These are phyloP conservation scores for Neonothopanus nambi DNA, from an alignment of 1,284 basidiomycete genomes.

Conservation along the genomic window DNA sequence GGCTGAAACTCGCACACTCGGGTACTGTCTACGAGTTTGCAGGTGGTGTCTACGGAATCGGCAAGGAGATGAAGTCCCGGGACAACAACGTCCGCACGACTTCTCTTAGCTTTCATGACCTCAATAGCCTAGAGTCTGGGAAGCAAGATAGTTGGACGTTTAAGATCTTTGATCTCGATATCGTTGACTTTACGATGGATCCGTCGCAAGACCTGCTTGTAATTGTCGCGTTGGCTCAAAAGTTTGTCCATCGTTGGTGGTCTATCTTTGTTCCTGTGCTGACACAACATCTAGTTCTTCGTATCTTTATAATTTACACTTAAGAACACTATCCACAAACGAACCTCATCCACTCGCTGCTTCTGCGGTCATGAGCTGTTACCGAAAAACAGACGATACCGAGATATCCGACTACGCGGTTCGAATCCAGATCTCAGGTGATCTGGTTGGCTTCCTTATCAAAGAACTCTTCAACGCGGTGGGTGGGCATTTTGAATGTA, in stretches of 20 bases:
- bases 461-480: slow-evolving; percentile 44
- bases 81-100: slow-evolving; percentile 30
- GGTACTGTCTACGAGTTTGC: slow-evolving; percentile 53
- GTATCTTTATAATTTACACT: slow-evolving; percentile 45
- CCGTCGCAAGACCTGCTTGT: slow-evolving; percentile 51
- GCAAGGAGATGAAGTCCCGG: slow-evolving; percentile 37
- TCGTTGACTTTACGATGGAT: slow-evolving; percentile 57
- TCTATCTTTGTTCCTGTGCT: slow-evolving; percentile 2
- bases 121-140: slow-evolving; percentile 20
- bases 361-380: slow-evolving; percentile 36
- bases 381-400: slow-evolving; percentile 28
- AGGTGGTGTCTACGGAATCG: slow-evolving; percentile 48
- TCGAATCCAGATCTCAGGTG: slow-evolving; percentile 47
- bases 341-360: slow-evolving; percentile 46
- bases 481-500: slow-evolving; percentile 21
- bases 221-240: slow-evolving; percentile 41
- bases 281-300: slow-evolving; percentile 31
- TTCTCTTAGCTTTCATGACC: slow-evolving; percentile 46
- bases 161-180: slow-evolving; percentile 35
- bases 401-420: slow-evolving; percentile 36
- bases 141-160: slow-evolving; percentile 40
- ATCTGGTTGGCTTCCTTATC: slow-evolving; percentile 45
- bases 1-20: slow-evolving; percentile 39
- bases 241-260: slow-evolving; percentile 36
- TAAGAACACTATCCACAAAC: slow-evolving; percentile 49